phyloP scores from a whole-genome alignment of 129 eudicot genomes.

The Escallonia herrerae region DNA sequence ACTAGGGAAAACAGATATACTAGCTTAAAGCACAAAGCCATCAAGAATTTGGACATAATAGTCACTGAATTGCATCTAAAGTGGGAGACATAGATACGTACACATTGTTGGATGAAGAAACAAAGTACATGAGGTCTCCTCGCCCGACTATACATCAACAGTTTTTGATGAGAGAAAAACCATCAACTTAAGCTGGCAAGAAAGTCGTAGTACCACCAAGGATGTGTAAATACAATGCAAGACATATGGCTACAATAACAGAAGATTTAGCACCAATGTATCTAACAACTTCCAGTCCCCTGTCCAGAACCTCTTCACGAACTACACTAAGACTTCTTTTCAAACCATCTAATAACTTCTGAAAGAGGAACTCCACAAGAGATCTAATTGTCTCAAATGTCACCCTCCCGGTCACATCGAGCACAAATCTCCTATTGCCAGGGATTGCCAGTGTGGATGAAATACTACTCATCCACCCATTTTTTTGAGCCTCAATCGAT shows the following conservation, averaged over 20 bases:
- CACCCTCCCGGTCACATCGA: conserved; percentile 56
- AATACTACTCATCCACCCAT: conserved; percentile 35
- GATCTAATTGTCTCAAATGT: conserved; percentile 46
- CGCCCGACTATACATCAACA: conserved; percentile 4
- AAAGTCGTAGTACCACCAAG: conserved; percentile 25
- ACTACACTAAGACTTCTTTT: conserved; percentile 31
- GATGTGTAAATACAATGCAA: conserved; percentile 39
- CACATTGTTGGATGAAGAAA: conserved; percentile 1
- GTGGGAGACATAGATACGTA: neutral
- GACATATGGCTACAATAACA: conserved; percentile 37
- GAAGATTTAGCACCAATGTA: conserved; percentile 33
- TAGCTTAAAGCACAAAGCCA: too few relatives aligned
- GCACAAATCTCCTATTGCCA: conserved; percentile 41
- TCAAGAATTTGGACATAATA: neutral
- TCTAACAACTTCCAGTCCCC: conserved; percentile 35
- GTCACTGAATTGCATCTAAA: neutral
- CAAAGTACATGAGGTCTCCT: neutral
- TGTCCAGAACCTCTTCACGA: conserved; percentile 33
- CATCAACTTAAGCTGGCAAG: conserved; percentile 36
- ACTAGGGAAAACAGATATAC: neutral
- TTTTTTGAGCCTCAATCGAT: conserved; percentile 16
- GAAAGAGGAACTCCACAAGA: conserved; percentile 25
- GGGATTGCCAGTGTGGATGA: conserved; percentile 53
- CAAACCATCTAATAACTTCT: conserved; percentile 30
- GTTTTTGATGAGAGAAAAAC: neutral